Percentiles rank a stretch among this genome's conserved stretches.
Evolutionary conservation across 257 asterid species (phyloP).

Genomic region (Vinca minor): DNA sequence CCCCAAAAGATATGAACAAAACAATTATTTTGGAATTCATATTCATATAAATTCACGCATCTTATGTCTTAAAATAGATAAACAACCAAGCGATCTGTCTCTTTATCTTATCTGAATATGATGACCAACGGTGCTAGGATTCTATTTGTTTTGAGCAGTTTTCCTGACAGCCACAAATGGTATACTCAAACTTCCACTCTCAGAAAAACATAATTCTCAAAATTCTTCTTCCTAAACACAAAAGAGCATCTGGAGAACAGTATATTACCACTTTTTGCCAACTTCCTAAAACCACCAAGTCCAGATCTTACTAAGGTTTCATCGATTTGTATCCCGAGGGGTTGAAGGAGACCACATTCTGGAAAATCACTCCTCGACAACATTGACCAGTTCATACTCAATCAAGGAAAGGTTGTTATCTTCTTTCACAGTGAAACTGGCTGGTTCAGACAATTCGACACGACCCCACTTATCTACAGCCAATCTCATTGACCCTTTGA

Average conservation of each 20-base stretch:
- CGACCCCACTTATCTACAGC: conserved; percentile 69
- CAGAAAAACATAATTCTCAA: conserved; percentile 5
- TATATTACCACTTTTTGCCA: conserved; percentile 15
- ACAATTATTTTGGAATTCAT: neutral
- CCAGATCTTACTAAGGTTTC: conserved; percentile 19
- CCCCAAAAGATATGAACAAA: neutral
- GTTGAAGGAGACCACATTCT: conserved; percentile 7
- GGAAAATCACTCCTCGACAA: conserved; percentile 18
- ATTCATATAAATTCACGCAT: conserved; percentile 1
- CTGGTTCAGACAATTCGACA: conserved; percentile 32
- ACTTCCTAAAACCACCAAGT: conserved; percentile 12
- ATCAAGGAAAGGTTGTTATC: conserved; percentile 51
- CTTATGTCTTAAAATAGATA: neutral
- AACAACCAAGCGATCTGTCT: conserved; percentile 1
- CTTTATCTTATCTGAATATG: neutral
- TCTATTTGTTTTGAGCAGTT: conserved; percentile 8
- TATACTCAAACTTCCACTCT: conserved; percentile 9
- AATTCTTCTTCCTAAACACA: conserved; percentile 22
- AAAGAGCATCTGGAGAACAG: conserved; percentile 21
- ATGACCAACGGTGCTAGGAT: neutral
- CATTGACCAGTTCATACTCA: conserved; percentile 56
- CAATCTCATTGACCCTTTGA: conserved; percentile 81
- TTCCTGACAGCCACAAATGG: conserved; percentile 2
- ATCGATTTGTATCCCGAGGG: conserved; percentile 12
- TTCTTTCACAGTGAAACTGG: conserved; percentile 52